Evolutionary conservation across 2,329 filamentous ascomycete species (phyloP).

Genomic region (Neonectria ditissima): DNA sequence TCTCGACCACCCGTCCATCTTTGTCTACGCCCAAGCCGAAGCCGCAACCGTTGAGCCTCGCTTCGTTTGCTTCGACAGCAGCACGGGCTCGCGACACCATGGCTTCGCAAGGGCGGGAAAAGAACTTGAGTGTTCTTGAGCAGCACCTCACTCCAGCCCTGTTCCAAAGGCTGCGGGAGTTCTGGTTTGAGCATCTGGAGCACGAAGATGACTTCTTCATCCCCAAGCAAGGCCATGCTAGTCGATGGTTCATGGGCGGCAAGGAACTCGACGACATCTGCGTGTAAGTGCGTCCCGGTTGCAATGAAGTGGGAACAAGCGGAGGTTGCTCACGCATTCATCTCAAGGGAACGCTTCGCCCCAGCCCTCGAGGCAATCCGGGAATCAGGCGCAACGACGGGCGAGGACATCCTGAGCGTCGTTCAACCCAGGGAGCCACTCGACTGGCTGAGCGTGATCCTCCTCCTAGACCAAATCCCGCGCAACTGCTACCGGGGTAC

Average conservation of each 20-base stretch:
- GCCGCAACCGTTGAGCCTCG: slow-evolving; percentile 6
- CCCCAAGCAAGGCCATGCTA: slow-evolving; percentile 40
- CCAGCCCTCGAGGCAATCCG: slow-evolving; percentile 51
- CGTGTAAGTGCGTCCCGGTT: slow-evolving; percentile 43
- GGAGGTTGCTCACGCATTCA: not conserved
- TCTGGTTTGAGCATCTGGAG: slow-evolving; percentile 54
- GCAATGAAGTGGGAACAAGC: not conserved
- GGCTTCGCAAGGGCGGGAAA: not conserved
- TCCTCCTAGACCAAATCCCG: slow-evolving; percentile 73
- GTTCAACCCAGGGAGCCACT: slow-evolving; percentile 43
- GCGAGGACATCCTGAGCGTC: slow-evolving; percentile 46
- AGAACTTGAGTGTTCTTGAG: slow-evolving; percentile 24
- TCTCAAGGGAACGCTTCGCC: slow-evolving; percentile 46
- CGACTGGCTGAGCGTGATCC: slow-evolving; percentile 61
- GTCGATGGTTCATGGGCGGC: slow-evolving; percentile 52
- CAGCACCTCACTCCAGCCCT: slow-evolving; percentile 44
- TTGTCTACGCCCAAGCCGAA: not conserved
- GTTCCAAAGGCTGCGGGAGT: slow-evolving; percentile 48
- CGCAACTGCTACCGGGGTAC: slow-evolving; percentile 70
- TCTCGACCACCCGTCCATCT: slow-evolving; percentile 12
- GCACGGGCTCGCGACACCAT: slow-evolving; percentile 8
- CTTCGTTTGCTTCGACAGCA: slow-evolving; percentile 4
- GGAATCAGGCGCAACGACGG: slow-evolving; percentile 42
- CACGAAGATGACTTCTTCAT: slow-evolving; percentile 44
- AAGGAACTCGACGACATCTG: slow-evolving; percentile 52